Conservation (phyloP, 73 alveolate genomes). For the Diophrys appendiculata region DNA sequence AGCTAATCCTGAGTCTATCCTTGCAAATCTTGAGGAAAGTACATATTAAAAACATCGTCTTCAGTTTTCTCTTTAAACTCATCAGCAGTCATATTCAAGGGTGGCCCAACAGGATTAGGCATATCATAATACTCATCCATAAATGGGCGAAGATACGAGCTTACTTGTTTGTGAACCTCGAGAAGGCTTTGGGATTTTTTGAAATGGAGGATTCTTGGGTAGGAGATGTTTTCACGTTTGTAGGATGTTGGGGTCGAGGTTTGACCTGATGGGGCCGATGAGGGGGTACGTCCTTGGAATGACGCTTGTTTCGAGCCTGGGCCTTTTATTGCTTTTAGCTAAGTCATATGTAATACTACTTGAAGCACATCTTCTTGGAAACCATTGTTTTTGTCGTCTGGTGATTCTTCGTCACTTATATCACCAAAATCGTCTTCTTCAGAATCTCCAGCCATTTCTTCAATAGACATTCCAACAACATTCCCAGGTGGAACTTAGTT, state of each 20-base stretch:
- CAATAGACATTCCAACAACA: background rate
- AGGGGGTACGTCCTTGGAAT: background rate
- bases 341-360: slow-evolving; percentile 17
- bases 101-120: background rate
- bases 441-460: slow-evolving; percentile 1
- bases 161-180: slow-evolving; percentile 13
- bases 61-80: slow-evolving; percentile 13
- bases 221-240: slow-evolving; percentile 15
- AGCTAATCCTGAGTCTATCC: slow-evolving; percentile 7
- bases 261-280: no score
- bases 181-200: slow-evolving; percentile 1
- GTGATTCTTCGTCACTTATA: slow-evolving; percentile 27
- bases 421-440: slow-evolving; percentile 23
- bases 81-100: background rate
- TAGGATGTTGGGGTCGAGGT: no score
- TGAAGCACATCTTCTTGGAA: slow-evolving; percentile 22
- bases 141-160: background rate
- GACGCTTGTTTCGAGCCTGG: background rate
- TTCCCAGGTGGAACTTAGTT: no score
- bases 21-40: background rate
- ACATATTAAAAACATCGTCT: background rate
- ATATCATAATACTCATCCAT: slow-evolving; percentile 19
- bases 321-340: background rate
- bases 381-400: slow-evolving; percentile 5
- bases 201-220: slow-evolving; percentile 42